phyloP scores from a whole-genome alignment of 306 rosid species.

The Astragalus membranaceus region DNA sequence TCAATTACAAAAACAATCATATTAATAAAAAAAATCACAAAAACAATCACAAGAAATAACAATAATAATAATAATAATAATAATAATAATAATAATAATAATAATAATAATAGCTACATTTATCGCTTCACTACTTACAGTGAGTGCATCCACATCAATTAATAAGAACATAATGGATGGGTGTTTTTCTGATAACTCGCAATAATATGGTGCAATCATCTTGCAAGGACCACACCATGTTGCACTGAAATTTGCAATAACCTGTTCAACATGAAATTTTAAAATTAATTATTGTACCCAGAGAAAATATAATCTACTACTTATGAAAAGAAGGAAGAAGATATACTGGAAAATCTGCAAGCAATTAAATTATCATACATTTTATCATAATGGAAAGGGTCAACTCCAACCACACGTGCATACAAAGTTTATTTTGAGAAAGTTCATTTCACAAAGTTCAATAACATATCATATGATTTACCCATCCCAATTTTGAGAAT shows the following conservation, averaged over 20 bases:
- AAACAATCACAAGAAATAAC: not conserved
- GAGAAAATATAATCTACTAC: not conserved
- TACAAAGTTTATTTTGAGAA: not conserved
- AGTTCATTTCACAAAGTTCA: conserved; percentile 3
- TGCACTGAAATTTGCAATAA: conserved; percentile 89
- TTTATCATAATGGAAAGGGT: not conserved
- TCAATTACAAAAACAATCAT: not conserved
- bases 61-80: not conserved
- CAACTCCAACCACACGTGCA: not conserved
- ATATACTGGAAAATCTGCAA: not conserved
- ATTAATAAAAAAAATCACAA: not conserved
- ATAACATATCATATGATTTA: not conserved
- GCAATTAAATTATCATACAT: not conserved
- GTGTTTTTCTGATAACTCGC: conserved; percentile 71
- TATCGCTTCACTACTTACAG: conserved; percentile 47
- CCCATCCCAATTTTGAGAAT: not conserved
- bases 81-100: too few species aligned
- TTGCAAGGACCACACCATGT: conserved; percentile 95
- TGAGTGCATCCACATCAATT: conserved; percentile 79
- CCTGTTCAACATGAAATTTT: conserved; percentile 43
- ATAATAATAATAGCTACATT: too few species aligned
- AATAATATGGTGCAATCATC: conserved; percentile 55
- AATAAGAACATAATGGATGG: conserved; percentile 68
- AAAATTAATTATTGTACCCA: not conserved
- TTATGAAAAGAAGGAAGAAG: not conserved